Conservation (phyloP, 192 early-diverging fungal genomes). For the Backusella parvicylindrica region DNA sequence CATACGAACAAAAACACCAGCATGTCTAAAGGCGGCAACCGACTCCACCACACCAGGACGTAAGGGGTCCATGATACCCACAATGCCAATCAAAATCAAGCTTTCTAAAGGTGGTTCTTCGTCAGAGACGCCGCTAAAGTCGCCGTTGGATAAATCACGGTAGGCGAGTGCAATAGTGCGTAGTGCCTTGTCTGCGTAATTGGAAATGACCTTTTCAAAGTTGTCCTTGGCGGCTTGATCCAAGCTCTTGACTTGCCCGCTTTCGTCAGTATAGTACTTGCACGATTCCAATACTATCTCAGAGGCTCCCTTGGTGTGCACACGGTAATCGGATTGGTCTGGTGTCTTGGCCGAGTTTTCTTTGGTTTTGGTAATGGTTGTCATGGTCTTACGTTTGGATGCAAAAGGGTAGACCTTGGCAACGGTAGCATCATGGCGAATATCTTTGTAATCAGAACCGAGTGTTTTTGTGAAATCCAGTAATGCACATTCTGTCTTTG, state of each 20-base stretch:
- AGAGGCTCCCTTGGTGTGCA: slow-evolving; percentile 78
- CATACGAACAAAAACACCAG: slow-evolving; percentile 91
- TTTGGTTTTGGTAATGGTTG: slow-evolving; percentile 51
- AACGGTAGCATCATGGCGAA: slow-evolving; percentile 47
- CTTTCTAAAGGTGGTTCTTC: slow-evolving; percentile 50
- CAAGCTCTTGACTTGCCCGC: slow-evolving; percentile 44
- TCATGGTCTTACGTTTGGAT: slow-evolving; percentile 90
- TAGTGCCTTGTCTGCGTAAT: slow-evolving; percentile 63
- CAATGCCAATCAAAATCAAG: slow-evolving; percentile 64
- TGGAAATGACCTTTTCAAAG: slow-evolving; percentile 47
- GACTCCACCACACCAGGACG: slow-evolving; percentile 73
- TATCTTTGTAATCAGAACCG: slow-evolving; percentile 57
- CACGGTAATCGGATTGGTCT: slow-evolving; percentile 39
- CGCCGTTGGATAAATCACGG: slow-evolving; percentile 46
- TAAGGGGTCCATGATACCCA: slow-evolving; percentile 88
- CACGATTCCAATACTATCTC: slow-evolving; percentile 69
- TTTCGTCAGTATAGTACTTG: slow-evolving; percentile 48
- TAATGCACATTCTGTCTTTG: slow-evolving; percentile 78
- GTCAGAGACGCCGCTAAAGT: slow-evolving; percentile 48
- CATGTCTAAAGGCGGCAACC: slow-evolving; percentile 68
- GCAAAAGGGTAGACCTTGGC: slow-evolving; percentile 82
- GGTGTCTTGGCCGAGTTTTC: slow-evolving; percentile 14
- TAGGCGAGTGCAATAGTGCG: slow-evolving; percentile 72
- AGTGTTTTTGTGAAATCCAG: slow-evolving; percentile 62
- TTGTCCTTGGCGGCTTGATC: slow-evolving; percentile 39